phyloP scores from a whole-genome alignment of 1,139 yeast genomes.

The Hanseniaspora sp. region DNA sequence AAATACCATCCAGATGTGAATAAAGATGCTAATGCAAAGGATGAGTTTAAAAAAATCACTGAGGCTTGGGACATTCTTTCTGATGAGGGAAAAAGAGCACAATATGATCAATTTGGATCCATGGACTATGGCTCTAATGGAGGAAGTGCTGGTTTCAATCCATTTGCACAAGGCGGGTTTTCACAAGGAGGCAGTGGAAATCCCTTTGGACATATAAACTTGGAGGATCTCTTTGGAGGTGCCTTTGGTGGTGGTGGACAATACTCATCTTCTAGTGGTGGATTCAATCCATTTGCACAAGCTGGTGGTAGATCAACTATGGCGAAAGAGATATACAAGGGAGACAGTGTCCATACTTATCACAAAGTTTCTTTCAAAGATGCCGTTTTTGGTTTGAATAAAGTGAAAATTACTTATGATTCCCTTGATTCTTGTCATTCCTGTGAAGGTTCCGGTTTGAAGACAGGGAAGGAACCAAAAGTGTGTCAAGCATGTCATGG shows the following conservation, averaged over 20 bases:
- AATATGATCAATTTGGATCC: conserved; percentile 85
- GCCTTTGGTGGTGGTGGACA: conserved; percentile 52
- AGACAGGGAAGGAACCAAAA: conserved; percentile 59
- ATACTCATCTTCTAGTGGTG: conserved; percentile 23
- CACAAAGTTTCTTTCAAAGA: conserved; percentile 72
- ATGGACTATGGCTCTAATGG: conserved; percentile 59
- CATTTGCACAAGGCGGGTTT: conserved; percentile 34
- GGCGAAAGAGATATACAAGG: conserved; percentile 53
- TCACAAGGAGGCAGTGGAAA: conserved; percentile 37
- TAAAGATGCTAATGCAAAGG: conserved; percentile 79
- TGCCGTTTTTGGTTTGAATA: conserved; percentile 66
- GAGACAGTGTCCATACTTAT: conserved; percentile 77
- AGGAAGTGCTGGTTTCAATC: conserved; percentile 39
- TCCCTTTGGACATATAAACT: conserved; percentile 42
- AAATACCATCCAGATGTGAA: conserved; percentile 94
- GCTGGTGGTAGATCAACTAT: conserved; percentile 26
- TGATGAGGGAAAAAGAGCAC: conserved; percentile 76
- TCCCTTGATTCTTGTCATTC: conserved; percentile 68
- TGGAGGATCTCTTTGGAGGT: conserved; percentile 79
- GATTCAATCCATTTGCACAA: conserved; percentile 19
- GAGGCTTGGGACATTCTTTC: conserved; percentile 87
- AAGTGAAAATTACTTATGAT: conserved; percentile 54
- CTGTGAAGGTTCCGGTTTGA: conserved; percentile 79
- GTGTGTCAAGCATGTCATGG: conserved; percentile 89
- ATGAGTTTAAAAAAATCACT: conserved; percentile 81